These are phyloP conservation scores for Bipolaris oryzae DNA, from an alignment of 2,329 filamentous ascomycete genomes.

Conservation along the genomic window DNA sequence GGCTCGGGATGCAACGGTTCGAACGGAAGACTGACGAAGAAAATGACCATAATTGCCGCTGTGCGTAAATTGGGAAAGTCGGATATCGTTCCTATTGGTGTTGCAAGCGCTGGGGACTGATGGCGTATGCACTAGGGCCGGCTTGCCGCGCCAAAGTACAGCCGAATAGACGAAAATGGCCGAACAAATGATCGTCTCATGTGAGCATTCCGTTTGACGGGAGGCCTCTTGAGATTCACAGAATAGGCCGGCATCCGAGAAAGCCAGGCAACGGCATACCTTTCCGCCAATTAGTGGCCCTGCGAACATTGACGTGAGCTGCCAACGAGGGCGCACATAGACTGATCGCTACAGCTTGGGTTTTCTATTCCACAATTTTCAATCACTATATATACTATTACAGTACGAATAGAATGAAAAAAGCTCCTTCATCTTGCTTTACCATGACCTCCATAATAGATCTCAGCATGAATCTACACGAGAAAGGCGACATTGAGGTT, in stretches of 20 bases:
- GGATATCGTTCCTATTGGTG: not conserved
- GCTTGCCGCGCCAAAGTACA: too few relatives aligned
- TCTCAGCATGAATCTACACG: not conserved
- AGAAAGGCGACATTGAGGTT: constrained; percentile 10
- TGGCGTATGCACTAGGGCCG: not conserved
- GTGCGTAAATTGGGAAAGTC: not conserved
- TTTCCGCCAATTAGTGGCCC: not conserved
- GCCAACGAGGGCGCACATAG: not conserved
- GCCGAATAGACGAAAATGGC: not conserved
- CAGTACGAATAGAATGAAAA: not conserved
- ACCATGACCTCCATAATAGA: not conserved
- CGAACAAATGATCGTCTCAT: not conserved
- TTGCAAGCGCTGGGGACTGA: not conserved
- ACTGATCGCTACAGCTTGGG: not conserved
- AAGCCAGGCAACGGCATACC: not conserved
- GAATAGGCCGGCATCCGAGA: not conserved
- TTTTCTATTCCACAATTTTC: not conserved
- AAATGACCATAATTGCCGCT: not conserved
- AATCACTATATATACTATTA: constrained; percentile 3
- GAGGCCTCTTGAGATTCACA: not conserved
- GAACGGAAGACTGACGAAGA: not conserved
- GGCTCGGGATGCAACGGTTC: not conserved
- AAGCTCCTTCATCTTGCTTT: not conserved
- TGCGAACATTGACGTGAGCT: not conserved
- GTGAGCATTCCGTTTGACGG: not conserved